Base-by-base conservation (phyloP, 2,329 filamentous ascomycete genomes). In the Xylariaceae sp. region DNA sequence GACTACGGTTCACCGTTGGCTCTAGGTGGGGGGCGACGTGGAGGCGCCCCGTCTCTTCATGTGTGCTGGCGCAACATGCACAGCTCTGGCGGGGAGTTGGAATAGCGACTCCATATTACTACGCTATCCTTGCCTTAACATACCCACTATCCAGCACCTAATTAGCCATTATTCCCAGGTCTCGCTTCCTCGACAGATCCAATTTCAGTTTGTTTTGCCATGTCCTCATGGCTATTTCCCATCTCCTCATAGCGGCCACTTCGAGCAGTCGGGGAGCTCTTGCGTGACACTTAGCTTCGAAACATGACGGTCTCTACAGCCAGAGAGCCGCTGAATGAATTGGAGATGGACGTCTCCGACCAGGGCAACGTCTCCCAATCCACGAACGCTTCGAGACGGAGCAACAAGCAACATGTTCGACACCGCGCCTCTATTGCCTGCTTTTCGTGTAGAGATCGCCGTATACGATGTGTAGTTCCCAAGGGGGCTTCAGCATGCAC, bases 401-500 rank as follows among this genome's bases (percentile, higher is more conserved):
- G 48, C 40, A 60, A 47, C 40, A 56, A 59, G 44, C 56, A 55
- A 22, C 46, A 59, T 7, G 36, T 59, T 45, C 56, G 58, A 37
- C 58, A 57, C 36, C 56, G 58, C 18, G 58, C 58, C 34, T 60
- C 58, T 22, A 48, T 60, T 18, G 58, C 58, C 18, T 60, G 58
- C 41, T 56, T 52, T 40, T 60, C 58, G 16, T 60, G 58, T 55
- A 53, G 58, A 49, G 58, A 60, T 30, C 56, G 58, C 16, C 58
- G 58, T 13, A 60, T 60, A 53, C 56, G 58, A 34, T 60, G 58
- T 51, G 56, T 60, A 19, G 58, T 60, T 41, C 56, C 56, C 5
- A 60, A 59, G 26, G 58, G 58, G 10, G 51, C 51, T 1, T 53
- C 53, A 13, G 53, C 44, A 29, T 60, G 58, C 43, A 55, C 50